These are phyloP conservation scores for Heliamphora pulchella DNA, from an alignment of 179 eudicot genomes.

Conservation along the genomic window DNA sequence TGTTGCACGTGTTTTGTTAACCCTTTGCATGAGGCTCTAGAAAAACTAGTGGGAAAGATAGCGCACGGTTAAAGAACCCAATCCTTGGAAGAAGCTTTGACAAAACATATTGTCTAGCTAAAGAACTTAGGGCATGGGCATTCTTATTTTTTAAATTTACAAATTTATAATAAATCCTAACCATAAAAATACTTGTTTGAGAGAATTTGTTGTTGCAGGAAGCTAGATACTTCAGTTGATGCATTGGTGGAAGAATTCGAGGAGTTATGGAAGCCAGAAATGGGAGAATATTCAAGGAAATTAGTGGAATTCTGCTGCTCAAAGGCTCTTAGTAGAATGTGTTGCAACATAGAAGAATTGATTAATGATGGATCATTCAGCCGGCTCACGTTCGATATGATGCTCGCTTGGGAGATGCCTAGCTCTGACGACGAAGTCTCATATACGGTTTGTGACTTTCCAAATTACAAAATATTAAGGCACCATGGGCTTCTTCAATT, in stretches of 20 bases:
- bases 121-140: too few species aligned
- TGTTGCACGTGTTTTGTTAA: too few species aligned
- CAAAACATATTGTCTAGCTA: too few species aligned
- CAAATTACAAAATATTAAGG: background rate
- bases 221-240: slow-evolving; percentile 44
- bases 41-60: too few species aligned
- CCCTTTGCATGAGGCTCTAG: too few species aligned
- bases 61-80: too few species aligned
- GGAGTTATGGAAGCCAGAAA: slow-evolving; percentile 47
- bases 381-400: slow-evolving; percentile 84
- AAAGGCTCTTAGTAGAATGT: slow-evolving; percentile 43
- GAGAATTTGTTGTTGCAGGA: slow-evolving; percentile 30
- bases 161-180: background rate
- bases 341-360: slow-evolving; percentile 34
- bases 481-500: background rate
- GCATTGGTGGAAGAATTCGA: slow-evolving; percentile 51
- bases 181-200: background rate
- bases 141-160: background rate
- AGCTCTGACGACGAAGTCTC: slow-evolving; percentile 46
- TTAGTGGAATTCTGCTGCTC: slow-evolving; percentile 61
- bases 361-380: slow-evolving; percentile 53
- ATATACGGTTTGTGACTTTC: slow-evolving; percentile 22
- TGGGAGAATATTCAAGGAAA: slow-evolving; percentile 54
- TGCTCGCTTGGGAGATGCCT: slow-evolving; percentile 96
- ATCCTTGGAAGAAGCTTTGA: too few species aligned